phyloP scores from a whole-genome alignment of 1,284 basidiomycete species.

The Cerioporus squamosus region DNA sequence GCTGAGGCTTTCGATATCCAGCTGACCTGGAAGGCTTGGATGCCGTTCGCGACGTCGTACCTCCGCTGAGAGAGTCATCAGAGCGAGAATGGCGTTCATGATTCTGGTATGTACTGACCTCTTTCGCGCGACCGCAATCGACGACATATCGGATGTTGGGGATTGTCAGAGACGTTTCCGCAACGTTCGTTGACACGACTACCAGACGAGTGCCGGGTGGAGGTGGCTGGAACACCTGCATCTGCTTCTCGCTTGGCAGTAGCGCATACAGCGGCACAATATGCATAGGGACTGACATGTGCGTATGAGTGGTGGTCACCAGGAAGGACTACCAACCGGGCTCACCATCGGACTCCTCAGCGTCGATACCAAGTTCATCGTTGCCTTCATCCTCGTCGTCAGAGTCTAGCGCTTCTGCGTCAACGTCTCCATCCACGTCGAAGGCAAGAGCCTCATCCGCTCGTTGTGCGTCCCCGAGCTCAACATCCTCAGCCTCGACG shows the following conservation, averaged over 20 bases:
- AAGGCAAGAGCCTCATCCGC: slow-evolving; percentile 49
- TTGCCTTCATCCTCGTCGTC: slow-evolving; percentile 54
- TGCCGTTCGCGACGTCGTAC: slow-evolving; percentile 63
- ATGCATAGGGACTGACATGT: slow-evolving; percentile 62
- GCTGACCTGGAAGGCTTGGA: slow-evolving; percentile 73
- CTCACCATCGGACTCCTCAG: slow-evolving; percentile 65
- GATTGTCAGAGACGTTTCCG: slow-evolving; percentile 81
- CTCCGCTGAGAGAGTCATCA: slow-evolving; percentile 42
- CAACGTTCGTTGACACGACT: slow-evolving; percentile 79
- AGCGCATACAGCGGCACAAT: slow-evolving; percentile 79
- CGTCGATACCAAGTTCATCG: slow-evolving; percentile 57
- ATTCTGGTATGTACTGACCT: slow-evolving; percentile 45
- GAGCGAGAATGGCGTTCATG: neutral
- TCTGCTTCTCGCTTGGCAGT: slow-evolving; percentile 73
- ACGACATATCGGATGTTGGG: slow-evolving; percentile 80
- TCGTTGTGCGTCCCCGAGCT: slow-evolving; percentile 57
- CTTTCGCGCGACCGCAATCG: slow-evolving; percentile 81
- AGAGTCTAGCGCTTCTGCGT: slow-evolving; percentile 49
- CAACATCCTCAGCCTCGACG: slow-evolving; percentile 84
- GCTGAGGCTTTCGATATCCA: slow-evolving; percentile 84
- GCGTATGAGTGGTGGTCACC: neutral
- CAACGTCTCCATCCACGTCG: slow-evolving; percentile 60
- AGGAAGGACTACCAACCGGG: slow-evolving; percentile 25
- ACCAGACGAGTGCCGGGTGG: slow-evolving; percentile 69
- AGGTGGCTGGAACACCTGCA: slow-evolving; percentile 72